Conservation (phyloP, 148 eudicot species). For the Hydrangea macrophylla region DNA sequence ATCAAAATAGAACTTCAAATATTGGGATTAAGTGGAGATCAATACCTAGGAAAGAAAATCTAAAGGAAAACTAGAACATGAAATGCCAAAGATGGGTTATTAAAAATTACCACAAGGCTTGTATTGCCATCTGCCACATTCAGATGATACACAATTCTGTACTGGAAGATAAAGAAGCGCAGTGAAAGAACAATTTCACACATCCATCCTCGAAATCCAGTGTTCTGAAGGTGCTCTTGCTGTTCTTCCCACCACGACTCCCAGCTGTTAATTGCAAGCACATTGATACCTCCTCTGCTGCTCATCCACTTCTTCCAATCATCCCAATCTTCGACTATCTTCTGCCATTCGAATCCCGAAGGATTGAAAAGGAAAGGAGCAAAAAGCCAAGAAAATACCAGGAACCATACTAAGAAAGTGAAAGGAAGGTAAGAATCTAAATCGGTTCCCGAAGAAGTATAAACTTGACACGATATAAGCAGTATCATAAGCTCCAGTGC, state of each 20-base stretch:
- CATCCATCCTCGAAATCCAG: slow-evolving; percentile 51
- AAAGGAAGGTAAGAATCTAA: slow-evolving; percentile 40
- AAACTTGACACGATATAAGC: slow-evolving; percentile 51
- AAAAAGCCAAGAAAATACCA: slow-evolving; percentile 69
- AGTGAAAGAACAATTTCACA: slow-evolving; percentile 60
- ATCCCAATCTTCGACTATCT: slow-evolving; percentile 79
- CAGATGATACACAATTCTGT: slow-evolving; percentile 71
- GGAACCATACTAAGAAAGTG: slow-evolving; percentile 71
- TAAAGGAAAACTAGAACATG: too few species aligned
- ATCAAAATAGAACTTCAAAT: too few species aligned
- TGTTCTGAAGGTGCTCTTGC: slow-evolving; percentile 58
- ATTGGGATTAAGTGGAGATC: too few species aligned
- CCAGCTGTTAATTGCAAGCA: slow-evolving; percentile 76
- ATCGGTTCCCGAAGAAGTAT: slow-evolving; percentile 39
- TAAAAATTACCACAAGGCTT: slow-evolving; percentile 53
- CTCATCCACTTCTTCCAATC: slow-evolving; percentile 79
- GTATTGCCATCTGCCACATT: slow-evolving; percentile 56
- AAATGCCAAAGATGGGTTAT: slow-evolving; percentile 1
- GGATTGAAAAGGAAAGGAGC: too few species aligned
- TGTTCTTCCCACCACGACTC: slow-evolving; percentile 92
- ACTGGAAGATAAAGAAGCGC: slow-evolving; percentile 64
- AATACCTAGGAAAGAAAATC: too few species aligned
- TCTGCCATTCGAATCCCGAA: too few species aligned
- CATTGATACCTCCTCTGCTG: slow-evolving; percentile 72
- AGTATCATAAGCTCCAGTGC: slow-evolving; percentile 59